Evolutionary conservation across 495 filamentous ascomycete species (phyloP).

Genomic region (Amniculicola lignicola): DNA sequence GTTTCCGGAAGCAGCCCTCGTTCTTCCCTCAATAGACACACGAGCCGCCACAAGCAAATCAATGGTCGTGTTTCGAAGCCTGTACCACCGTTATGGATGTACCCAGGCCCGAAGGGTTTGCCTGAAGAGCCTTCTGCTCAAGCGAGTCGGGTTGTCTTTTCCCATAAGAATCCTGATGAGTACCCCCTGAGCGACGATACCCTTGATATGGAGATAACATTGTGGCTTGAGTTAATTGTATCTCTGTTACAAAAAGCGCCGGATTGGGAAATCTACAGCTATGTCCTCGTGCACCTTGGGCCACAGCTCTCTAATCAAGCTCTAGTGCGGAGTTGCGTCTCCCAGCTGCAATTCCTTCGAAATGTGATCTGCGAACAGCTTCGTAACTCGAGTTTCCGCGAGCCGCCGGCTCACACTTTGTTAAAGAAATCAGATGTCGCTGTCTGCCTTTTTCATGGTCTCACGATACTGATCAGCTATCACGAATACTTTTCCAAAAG

Average conservation of each 20-base stretch:
- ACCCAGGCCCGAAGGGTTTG: constrained; percentile 49
- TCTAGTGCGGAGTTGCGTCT: constrained; percentile 68
- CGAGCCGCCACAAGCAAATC: constrained; percentile 34
- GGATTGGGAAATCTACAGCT: constrained; percentile 95
- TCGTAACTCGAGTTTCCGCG: constrained; percentile 63
- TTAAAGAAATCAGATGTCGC: constrained; percentile 85
- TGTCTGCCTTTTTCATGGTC: constrained; percentile 77
- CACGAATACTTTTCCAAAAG: constrained; percentile 77
- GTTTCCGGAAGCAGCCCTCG: constrained; percentile 22
- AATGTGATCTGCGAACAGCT: constrained; percentile 77
- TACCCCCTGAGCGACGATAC: constrained; percentile 21
- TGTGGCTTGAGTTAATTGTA: constrained; percentile 75
- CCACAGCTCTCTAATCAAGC: constrained; percentile 85
- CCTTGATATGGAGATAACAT: constrained; percentile 57
- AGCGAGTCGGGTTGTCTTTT: constrained; percentile 40
- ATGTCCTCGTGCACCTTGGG: constrained; percentile 79
- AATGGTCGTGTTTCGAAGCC: constrained; percentile 40
- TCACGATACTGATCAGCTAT: constrained; percentile 84
- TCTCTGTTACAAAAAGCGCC: constrained; percentile 69
- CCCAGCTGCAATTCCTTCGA: constrained; percentile 73
- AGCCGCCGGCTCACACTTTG: constrained; percentile 50
- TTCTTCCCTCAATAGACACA: constrained; percentile 40
- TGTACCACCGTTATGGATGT: constrained; percentile 56
- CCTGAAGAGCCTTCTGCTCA: constrained; percentile 43
- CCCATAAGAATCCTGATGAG: constrained; percentile 34